Evolutionary conservation across 139 green algal species (phyloP).

Genomic region (Microglena sp.): DNA sequence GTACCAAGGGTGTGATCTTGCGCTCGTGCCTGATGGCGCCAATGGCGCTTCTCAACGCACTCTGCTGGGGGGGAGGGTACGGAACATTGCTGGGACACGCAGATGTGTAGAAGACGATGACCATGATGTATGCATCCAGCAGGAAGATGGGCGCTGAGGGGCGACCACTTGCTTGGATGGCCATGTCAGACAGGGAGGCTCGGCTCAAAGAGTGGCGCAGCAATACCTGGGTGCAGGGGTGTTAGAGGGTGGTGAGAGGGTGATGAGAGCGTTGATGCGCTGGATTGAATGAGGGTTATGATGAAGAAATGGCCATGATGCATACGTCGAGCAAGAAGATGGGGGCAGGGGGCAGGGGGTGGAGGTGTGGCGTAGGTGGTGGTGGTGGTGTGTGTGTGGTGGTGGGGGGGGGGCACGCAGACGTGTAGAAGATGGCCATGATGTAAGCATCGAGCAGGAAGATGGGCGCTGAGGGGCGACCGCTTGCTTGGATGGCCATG

Average conservation of each 20-base stretch:
- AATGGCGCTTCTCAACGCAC: slow-evolving; percentile 23
- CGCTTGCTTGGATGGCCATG: too few relatives aligned
- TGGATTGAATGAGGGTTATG: too few relatives aligned
- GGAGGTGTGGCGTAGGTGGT: too few relatives aligned
- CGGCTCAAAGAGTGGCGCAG: slow-evolving; percentile 49
- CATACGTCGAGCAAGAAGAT: too few relatives aligned
- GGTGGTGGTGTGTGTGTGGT: too few relatives aligned
- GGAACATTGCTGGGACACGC: slow-evolving; percentile 9
- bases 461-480: too few relatives aligned
- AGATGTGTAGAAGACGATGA: slow-evolving; percentile 43
- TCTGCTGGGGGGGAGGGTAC: slow-evolving; percentile 61
- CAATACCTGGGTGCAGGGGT: background rate
- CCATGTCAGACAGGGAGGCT: slow-evolving; percentile 25
- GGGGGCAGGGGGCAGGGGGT: too few relatives aligned
- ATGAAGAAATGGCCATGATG: too few relatives aligned
- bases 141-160: slow-evolving; percentile 78
- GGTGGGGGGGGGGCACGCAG: background rate
- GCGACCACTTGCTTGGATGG: too few relatives aligned
- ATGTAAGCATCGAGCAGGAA: slow-evolving; percentile 80
- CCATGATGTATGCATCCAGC: slow-evolving; percentile 66
- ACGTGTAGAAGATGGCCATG: slow-evolving; percentile 42
- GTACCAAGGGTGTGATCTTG: slow-evolving; percentile 50
- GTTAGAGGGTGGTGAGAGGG: too few relatives aligned
- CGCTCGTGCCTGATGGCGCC: slow-evolving; percentile 38
- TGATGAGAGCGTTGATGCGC: too few relatives aligned